Conservation (phyloP, 75 land plant species). For the Pinus taeda region DNA sequence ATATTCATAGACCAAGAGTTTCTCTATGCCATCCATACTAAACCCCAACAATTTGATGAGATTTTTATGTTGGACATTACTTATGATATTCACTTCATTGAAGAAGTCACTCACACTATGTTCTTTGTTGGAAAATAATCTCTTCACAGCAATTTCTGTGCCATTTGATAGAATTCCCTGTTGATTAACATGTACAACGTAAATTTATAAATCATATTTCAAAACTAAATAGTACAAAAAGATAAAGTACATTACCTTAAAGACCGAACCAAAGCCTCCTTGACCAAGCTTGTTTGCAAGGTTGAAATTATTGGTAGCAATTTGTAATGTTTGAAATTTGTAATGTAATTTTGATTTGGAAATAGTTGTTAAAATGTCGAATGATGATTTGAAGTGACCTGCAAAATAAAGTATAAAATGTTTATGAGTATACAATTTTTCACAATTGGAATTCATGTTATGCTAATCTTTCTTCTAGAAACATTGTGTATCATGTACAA, state of each 20-base stretch:
- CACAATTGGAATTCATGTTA: too few species aligned
- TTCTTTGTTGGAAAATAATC: constrained; percentile 5
- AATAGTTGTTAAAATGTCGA: too few species aligned
- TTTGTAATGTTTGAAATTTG: not conserved
- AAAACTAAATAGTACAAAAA: too few species aligned
- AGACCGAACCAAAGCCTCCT: constrained; percentile 54
- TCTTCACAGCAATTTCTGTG: constrained; percentile 51
- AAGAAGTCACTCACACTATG: constrained; percentile 24
- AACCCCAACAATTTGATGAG: constrained; percentile 44
- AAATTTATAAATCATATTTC: too few species aligned
- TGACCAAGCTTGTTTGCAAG: constrained; percentile 46
- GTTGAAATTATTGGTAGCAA: constrained; percentile 39
- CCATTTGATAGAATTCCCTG: constrained; percentile 43
- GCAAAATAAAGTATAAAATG: too few species aligned
- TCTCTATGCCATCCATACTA: constrained; percentile 26
- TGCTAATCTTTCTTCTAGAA: too few species aligned
- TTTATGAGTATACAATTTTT: too few species aligned
- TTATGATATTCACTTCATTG: constrained; percentile 45
- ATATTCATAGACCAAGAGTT: constrained; percentile 44
- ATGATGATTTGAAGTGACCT: too few species aligned
- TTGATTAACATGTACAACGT: not conserved
- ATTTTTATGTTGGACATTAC: constrained; percentile 53
- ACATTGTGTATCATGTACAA: too few species aligned
- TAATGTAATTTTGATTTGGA: too few species aligned
- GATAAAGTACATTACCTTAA: constrained; percentile 24